These are phyloP conservation scores for Zea luxurians DNA, from an alignment of 176 grass and related monocot genomes.

Conservation along the genomic window DNA sequence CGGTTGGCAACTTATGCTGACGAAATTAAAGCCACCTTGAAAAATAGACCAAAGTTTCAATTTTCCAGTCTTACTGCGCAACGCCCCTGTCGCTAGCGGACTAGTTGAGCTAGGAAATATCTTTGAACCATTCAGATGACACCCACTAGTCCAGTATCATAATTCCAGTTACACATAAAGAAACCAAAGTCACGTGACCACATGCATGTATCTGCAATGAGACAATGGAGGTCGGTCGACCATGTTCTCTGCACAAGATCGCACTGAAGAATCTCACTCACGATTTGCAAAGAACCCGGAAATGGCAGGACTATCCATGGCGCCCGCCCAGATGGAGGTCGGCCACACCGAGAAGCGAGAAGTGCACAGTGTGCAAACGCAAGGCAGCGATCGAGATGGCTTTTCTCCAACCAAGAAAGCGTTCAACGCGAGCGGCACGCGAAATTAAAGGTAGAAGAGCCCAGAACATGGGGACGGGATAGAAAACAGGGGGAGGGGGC, in stretches of 20 bases:
- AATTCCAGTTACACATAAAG: background rate
- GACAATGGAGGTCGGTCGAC: background rate
- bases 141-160: background rate
- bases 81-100: background rate
- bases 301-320: background rate
- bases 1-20: background rate
- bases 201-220: background rate
- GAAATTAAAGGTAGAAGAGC: background rate
- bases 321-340: background rate
- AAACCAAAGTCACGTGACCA: background rate
- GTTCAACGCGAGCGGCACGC: background rate
- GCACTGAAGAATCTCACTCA: background rate
- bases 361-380: background rate
- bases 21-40: background rate
- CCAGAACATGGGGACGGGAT: background rate
- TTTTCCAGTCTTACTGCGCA: background rate
- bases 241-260: background rate
- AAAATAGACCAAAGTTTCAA: no score
- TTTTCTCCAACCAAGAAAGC: background rate
- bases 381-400: background rate
- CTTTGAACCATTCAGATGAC: background rate
- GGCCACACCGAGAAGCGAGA: background rate
- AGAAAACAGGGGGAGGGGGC: no score
- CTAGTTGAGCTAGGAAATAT: conserved; percentile 4
- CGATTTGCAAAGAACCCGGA: background rate